Evolutionary conservation across 108 stramenopile genomes (phyloP), one percentile per base, ranked within the genome.

Genomic region (Fragilaria crotonensis): DNA sequence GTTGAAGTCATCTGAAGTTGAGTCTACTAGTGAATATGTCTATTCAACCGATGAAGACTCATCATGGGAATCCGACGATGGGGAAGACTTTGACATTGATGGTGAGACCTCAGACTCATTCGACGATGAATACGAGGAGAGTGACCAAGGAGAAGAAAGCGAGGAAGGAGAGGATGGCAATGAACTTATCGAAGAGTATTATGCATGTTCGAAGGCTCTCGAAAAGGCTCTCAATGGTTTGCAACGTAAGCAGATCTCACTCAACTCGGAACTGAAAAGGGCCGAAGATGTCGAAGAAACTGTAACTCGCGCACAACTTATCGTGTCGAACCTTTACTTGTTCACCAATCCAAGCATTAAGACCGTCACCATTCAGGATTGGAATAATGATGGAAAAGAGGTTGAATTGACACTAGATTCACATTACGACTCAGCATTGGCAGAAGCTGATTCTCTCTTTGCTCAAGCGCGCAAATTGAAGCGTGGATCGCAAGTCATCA

Each of bases 371-470:
- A 81, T 91, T 20, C 71, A 81, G 64, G 90, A 91, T 68, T 91
- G 90, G 90, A 83, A 88, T 22, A 84, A 85, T 64, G 82, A 70
- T 54, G 89, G 85, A 0, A 49, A 64, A 25, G 58, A 75, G 45
- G 71, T 91, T 0, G 72, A 81, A 54, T 62, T 91, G 28, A 57
- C 46, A 25, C 59, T 87, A 33, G 71, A 83, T 54, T 59, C 69
- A 9, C 59, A 76, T 21, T 87, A 85, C 52, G 57, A 52, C 5
- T 73, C 80, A 25, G 84, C 84, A 23, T 68, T 80, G 44, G 86
- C 61, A 47, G 90, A 91, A 64, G 87, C 92, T 17, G 87, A 89
- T 71, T 80, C 84, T 14, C 56, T 87, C 20, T 93, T 90, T 79
- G 69, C 78, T 32, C 65, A 75, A 53, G 88, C 81, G 25, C 72